Base-by-base conservation (phyloP, 2,329 filamentous ascomycete species). In the Rhexocercosporidium sp. region DNA sequence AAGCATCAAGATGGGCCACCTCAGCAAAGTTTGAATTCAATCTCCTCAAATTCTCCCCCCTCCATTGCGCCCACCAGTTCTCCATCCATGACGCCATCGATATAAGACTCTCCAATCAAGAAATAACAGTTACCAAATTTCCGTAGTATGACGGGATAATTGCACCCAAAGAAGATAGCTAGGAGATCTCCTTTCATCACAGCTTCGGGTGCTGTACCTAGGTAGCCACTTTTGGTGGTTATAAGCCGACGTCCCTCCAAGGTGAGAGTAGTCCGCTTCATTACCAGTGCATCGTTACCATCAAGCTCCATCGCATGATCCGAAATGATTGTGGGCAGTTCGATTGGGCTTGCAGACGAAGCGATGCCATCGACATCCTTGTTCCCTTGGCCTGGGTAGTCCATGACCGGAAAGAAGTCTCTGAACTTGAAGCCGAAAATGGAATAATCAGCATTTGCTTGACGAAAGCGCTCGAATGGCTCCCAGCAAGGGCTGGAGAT, bases 1-100 rank as follows among this genome's bases (percentile, higher is more conserved):
- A 31, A 31, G 29, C 29, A 31, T 9, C 29, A 31, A 31, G 29
- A 31, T 31, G 29, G 29, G 29, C 29, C 29, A 31, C 29, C 29
- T 31, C 29, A 62, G 20, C 60, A 54, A 51, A 54, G n/a, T 27
- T 14, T 54, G 4, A 62, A 27, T 1, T 62, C 60, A 27, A 29
- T 29, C 12, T 54, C 54, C 22, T 59, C 12, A 29, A 34, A 64
- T 14, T 47, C 27, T 25, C 41, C 62, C 8, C 34, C n/a, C 25
- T 41, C 41, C 41, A 31, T 59, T 12, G 54, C 37, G 25, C 34
- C 41, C 16, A 66, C 16, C 27, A 62, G 16, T 31, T 66, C 64
- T 12, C 64, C 54, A 60, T 67, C 60, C 65, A 67, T 60, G 29
- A 60, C 20, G 7, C 61, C 60, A 60, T 64, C 54, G 16, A 67